phyloP scores from a whole-genome alignment of 257 asterid genomes.

The Solanum clarkiae region DNA sequence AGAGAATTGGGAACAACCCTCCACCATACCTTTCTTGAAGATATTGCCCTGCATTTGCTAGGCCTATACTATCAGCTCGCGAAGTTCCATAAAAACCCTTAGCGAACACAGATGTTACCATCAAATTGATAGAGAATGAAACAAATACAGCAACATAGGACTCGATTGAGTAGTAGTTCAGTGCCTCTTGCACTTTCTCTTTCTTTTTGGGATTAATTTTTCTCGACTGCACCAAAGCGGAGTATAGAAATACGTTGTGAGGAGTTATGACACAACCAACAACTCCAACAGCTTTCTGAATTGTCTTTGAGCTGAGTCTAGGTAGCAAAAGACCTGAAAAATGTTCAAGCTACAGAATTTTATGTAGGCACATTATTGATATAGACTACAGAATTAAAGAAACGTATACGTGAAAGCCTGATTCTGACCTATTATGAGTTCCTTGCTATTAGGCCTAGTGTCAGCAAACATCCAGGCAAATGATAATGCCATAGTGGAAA shows the following conservation, averaged over 20 bases:
- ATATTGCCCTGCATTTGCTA: conserved; percentile 54
- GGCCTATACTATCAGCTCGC: conserved; percentile 34
- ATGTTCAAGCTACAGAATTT: background rate
- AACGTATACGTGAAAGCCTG: background rate
- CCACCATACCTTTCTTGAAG: conserved; percentile 57
- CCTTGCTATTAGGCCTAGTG: conserved; percentile 40
- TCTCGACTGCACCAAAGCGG: conserved; percentile 64
- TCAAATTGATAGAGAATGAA: conserved; percentile 46
- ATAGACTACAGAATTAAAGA: background rate
- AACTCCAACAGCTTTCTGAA: conserved; percentile 64
- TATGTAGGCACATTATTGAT: background rate
- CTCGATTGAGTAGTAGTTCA: conserved; percentile 62
- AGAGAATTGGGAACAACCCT: conserved; percentile 40
- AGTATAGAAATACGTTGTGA: conserved; percentile 60
- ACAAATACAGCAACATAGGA: conserved; percentile 44
- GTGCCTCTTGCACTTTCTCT: conserved; percentile 64
- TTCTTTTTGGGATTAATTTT: conserved; percentile 43
- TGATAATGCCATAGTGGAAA: conserved; percentile 66
- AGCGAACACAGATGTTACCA: conserved; percentile 56
- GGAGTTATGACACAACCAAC: conserved; percentile 75
- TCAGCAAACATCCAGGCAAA: conserved; percentile 76
- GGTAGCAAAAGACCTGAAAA: conserved; percentile 49
- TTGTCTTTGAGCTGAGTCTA: conserved; percentile 42
- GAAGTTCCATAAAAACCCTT: conserved; percentile 52
- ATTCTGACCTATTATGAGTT: conserved; percentile 34